These are phyloP conservation scores for Graphium sp. DNA, from an alignment of 2,329 filamentous ascomycete genomes.

Conservation along the genomic window DNA sequence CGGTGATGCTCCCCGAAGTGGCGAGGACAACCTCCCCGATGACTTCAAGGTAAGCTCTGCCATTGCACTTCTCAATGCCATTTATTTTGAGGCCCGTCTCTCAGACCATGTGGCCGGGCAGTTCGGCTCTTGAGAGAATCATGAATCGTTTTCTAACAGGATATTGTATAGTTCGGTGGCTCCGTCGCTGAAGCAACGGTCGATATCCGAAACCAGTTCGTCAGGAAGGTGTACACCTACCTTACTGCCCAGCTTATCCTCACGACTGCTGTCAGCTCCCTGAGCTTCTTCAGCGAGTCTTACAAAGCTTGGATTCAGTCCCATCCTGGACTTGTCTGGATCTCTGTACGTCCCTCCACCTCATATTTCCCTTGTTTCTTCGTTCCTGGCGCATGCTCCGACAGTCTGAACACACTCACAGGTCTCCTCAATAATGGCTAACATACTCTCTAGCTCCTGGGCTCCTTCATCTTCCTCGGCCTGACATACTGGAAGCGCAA, in stretches of 20 bases:
- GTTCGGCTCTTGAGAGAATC: constrained; percentile 3
- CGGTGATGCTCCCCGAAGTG: constrained; percentile 52
- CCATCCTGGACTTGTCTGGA: constrained; percentile 71
- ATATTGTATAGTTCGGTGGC: constrained; percentile 74
- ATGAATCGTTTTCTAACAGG: constrained; percentile 4
- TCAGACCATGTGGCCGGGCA: background rate
- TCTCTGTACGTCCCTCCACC: constrained; percentile 38
- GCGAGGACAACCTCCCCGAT: constrained; percentile 85
- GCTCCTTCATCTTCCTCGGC: constrained; percentile 68
- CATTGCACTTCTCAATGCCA: background rate
- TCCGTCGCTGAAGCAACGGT: constrained; percentile 85
- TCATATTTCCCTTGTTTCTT: background rate
- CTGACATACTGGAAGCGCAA: constrained; percentile 93
- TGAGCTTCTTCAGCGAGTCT: constrained; percentile 67
- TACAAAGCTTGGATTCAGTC: constrained; percentile 82
- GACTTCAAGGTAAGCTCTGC: constrained; percentile 65
- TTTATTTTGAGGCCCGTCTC: no score
- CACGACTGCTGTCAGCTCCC: constrained; percentile 61
- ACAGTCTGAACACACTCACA: constrained; percentile 7
- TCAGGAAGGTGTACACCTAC: constrained; percentile 96
- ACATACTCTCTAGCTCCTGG: constrained; percentile 41
- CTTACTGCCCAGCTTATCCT: constrained; percentile 85
- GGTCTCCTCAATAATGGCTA: no score
- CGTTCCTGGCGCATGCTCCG: background rate
- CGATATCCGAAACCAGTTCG: constrained; percentile 91